A percentile compares a stretch with the other conserved stretches of the same genome.
phyloP scores from a whole-genome alignment of 768 basidiomycete species.

The Suillus placidus region DNA sequence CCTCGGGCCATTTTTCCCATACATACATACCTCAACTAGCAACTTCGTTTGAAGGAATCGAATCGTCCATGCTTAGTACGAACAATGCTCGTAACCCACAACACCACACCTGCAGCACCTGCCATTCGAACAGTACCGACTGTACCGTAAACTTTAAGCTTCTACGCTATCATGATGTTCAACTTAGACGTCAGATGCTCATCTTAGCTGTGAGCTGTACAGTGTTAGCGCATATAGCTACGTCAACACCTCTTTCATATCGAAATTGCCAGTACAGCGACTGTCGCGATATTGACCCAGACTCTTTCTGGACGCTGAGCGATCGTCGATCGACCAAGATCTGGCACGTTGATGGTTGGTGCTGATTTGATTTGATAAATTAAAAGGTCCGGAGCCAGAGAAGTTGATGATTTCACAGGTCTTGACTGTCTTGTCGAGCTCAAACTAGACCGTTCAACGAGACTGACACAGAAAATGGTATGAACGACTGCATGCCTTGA shows the following conservation, averaged over 20 bases:
- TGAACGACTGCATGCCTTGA: too few relatives aligned
- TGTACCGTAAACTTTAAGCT: not conserved
- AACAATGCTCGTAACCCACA: not conserved
- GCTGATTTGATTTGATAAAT: not conserved
- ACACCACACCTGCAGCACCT: not conserved
- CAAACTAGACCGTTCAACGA: too few relatives aligned
- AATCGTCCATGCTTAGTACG: not conserved
- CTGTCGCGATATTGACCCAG: constrained; percentile 1
- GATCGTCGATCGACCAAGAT: not conserved
- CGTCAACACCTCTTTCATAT: constrained; percentile 2
- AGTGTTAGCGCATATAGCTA: too few relatives aligned
- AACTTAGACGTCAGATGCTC: not conserved
- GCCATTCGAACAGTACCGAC: not conserved
- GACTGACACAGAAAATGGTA: too few relatives aligned
- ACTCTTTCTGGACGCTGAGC: not conserved
- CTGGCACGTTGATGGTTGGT: not conserved
- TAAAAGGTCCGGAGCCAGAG: not conserved
- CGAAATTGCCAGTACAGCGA: constrained; percentile 9
- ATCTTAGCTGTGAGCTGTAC: not conserved
- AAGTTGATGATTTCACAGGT: not conserved
- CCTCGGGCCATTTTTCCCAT: too few relatives aligned
- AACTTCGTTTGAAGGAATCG: not conserved
- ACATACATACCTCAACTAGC: too few relatives aligned
- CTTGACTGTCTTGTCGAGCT: not conserved
- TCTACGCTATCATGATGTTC: not conserved